phyloP scores from a whole-genome alignment of 1,139 yeast genomes.

The Pichia sp. region DNA sequence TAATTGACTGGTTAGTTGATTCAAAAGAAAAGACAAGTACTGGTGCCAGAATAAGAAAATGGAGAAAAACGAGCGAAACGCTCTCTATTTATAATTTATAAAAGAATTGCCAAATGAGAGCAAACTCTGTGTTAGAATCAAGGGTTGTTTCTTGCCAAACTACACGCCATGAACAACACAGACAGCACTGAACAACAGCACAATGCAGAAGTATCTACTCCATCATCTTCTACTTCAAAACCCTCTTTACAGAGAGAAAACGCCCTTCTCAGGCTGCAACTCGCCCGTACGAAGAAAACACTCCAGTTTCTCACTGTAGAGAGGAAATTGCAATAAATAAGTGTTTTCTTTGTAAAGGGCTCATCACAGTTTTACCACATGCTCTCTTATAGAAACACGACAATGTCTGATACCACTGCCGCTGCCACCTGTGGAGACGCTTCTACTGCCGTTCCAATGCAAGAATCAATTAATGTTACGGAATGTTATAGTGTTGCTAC shows the following conservation, averaged over 20 bases:
- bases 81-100: background rate
- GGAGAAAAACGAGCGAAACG: background rate
- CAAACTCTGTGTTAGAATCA: too few relatives aligned
- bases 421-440: background rate
- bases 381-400: too few relatives aligned
- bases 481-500: too few relatives aligned
- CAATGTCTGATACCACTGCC: background rate
- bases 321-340: background rate
- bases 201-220: too few relatives aligned
- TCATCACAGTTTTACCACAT: background rate
- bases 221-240: background rate
- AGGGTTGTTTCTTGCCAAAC: too few relatives aligned
- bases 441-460: background rate
- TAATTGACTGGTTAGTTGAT: background rate
- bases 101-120: too few relatives aligned
- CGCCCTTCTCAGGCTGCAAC: background rate
- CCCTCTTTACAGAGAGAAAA: background rate
- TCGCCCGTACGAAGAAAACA: background rate
- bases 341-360: background rate
- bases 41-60: too few relatives aligned
- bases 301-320: background rate
- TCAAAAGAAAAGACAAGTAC: background rate
- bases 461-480: too few relatives aligned
- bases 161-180: background rate
- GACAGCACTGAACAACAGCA: background rate